Evolutionary conservation across 352 stramenopile genomes (phyloP), one percentile per base, ranked within the genome.

Genomic region (Phytophthora foliorum): DNA sequence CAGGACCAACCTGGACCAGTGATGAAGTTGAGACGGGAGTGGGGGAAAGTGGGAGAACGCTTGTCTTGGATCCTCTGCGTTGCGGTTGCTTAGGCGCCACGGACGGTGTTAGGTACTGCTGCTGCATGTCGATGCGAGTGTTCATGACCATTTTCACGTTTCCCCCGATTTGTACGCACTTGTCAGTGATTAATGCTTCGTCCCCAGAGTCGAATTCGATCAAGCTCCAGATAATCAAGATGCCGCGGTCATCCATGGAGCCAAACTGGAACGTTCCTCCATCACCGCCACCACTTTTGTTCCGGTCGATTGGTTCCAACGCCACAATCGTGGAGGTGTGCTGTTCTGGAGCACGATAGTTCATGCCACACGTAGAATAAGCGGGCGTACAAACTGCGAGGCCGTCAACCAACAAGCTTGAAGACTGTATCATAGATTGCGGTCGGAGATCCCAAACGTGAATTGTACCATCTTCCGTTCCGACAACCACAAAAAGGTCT

Each of bases 211-310:
- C 69, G 7, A 84, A 82, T 29, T 90, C 82, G 31, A 93, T 78
- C n/a, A 91, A 56, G 19, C 85, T 91, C 85, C 85, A 93, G 31
- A 93, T 76, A 21, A 93, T 77, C 10, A 93, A 57, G 19, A 91
- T 51, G 0, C 85, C 85, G 9, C 85, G 85, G 48, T 93, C 81
- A 27, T 93, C 85, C 61, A 93, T 84, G 4, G 85, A 92, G 1
- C 73, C 81, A 54, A 93, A 88, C 55, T 93, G 86, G 54, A 93
- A 91, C 3, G 73, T 75, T 32, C 74, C 73, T 38, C 61, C 70
- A 24, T 19, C 48, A 6, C 11, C 34, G 13, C 16, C 25, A 38
- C 22, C 58, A 22, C 44, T 34, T 52, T 52, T 54, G 39, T 31
- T 57, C 13, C 64, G 49, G 32, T 79, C 46, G 7, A 91, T 69